Conservation (phyloP, 495 filamentous ascomycete species). For the Aspergillus homomorphus region DNA sequence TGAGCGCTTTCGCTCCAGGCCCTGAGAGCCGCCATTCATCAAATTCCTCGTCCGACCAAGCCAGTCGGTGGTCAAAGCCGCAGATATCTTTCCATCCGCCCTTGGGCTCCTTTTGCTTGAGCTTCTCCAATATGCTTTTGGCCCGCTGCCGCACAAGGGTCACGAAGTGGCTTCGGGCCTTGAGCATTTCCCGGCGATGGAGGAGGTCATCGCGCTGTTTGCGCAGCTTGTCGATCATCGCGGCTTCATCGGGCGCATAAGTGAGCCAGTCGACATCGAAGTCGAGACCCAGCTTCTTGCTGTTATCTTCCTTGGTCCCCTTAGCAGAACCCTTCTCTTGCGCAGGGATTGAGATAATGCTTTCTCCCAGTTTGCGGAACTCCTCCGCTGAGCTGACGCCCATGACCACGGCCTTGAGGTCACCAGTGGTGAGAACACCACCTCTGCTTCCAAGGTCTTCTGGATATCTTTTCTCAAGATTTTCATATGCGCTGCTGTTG, state of each 20-base stretch:
- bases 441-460: constrained; percentile 54
- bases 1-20: constrained; percentile 38
- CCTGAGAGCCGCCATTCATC: constrained; percentile 49
- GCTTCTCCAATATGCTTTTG: constrained; percentile 42
- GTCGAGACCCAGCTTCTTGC: constrained; percentile 66
- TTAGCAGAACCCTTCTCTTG: constrained; percentile 19
- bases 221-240: constrained; percentile 42
- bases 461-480: neutral
- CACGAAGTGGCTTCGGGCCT: constrained; percentile 43
- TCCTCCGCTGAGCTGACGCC: constrained; percentile 46
- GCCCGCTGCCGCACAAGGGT: constrained; percentile 42
- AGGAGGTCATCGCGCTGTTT: constrained; percentile 36
- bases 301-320: constrained; percentile 53
- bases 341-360: constrained; percentile 41
- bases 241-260: constrained; percentile 41
- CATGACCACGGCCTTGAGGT: constrained; percentile 54
- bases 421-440: constrained; percentile 53
- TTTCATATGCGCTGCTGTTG: constrained; percentile 29
- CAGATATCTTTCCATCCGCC: constrained; percentile 63
- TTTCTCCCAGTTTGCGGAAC: constrained; percentile 57
- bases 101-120: constrained; percentile 49
- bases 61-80: constrained; percentile 60
- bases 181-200: constrained; percentile 42
- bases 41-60: constrained; percentile 62
- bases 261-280: constrained; percentile 28